These are phyloP conservation scores for Geranomyces variabilis DNA, from an alignment of 192 early-diverging fungal species.

Conservation along the genomic window DNA sequence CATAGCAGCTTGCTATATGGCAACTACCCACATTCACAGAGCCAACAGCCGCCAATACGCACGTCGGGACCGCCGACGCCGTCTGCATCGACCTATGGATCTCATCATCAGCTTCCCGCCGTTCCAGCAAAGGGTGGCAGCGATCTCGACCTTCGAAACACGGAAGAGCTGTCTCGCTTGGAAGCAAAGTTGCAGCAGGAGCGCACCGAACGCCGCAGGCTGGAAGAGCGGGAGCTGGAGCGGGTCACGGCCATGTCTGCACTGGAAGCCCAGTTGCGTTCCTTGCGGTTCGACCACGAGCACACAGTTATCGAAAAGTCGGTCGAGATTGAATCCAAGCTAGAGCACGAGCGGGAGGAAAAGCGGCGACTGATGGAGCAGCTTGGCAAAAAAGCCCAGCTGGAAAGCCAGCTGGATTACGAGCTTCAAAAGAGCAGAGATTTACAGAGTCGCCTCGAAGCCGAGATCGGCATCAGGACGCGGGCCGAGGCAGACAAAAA, in stretches of 20 bases:
- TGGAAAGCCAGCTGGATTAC: slow-evolving; percentile 19
- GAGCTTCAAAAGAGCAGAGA: slow-evolving; percentile 13
- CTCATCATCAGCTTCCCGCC: neutral
- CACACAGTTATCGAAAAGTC: neutral
- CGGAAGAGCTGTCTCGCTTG: neutral
- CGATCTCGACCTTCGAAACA: neutral
- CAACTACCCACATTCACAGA: neutral
- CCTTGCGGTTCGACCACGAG: slow-evolving; percentile 2
- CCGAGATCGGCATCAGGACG: slow-evolving; percentile 2
- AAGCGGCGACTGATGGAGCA: slow-evolving; percentile 15
- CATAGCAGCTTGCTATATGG: neutral
- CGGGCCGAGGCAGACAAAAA: neutral
- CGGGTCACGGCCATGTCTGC: slow-evolving; percentile 23
- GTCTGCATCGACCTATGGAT: neutral
- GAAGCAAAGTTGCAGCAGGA: slow-evolving; percentile 26
- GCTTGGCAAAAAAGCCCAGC: neutral
- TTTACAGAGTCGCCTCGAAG: slow-evolving; percentile 18
- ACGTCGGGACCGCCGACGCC: neutral
- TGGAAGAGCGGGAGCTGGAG: slow-evolving; percentile 30
- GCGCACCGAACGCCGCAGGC: slow-evolving; percentile 2
- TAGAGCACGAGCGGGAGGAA: slow-evolving; percentile 24
- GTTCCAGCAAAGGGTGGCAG: neutral
- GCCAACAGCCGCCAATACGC: neutral
- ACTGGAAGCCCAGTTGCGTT: slow-evolving; percentile 26
- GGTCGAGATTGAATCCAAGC: slow-evolving; percentile 13